A percentile compares a stretch with the other conserved stretches of the same genome.
Conservation (phyloP, 2,329 filamentous ascomycete genomes). For the Cordyceps tenuipes region DNA sequence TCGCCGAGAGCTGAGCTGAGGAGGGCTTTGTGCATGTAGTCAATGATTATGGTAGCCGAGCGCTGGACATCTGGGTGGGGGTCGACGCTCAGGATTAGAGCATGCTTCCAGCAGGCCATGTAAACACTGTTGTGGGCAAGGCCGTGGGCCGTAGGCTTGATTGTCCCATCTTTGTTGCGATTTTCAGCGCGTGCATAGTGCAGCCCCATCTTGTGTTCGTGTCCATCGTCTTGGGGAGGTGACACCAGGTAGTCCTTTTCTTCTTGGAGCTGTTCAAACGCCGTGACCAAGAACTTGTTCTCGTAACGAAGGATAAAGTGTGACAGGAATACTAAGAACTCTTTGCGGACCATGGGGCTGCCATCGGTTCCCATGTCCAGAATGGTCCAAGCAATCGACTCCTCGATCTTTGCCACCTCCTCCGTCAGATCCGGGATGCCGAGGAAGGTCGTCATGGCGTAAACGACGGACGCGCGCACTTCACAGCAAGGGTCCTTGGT, state of each 20-base stretch:
- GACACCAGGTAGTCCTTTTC: constrained; percentile 63
- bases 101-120: constrained; percentile 87
- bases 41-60: constrained; percentile 76
- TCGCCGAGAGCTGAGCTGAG: constrained; percentile 67
- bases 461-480: constrained; percentile 85
- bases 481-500: constrained; percentile 83
- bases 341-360: constrained; percentile 87
- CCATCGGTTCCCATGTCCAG: constrained; percentile 90
- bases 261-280: constrained; percentile 82
- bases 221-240: constrained; percentile 46
- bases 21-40: constrained; percentile 72
- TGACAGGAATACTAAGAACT: constrained; percentile 88
- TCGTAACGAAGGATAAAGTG: constrained; percentile 85
- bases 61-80: constrained; percentile 88
- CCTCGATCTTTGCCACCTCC: constrained; percentile 83
- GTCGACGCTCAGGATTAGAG: constrained; percentile 84
- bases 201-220: constrained; percentile 53
- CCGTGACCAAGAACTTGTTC: constrained; percentile 83
- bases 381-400: constrained; percentile 80
- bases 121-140: constrained; percentile 84
- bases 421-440: constrained; percentile 89
- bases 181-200: constrained; percentile 51
- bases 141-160: constrained; percentile 48
- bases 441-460: constrained; percentile 88
- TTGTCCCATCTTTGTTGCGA: constrained; percentile 48